These are phyloP conservation scores for Solanum tarapatanum DNA, from an alignment of 257 asterid species.

Conservation along the genomic window DNA sequence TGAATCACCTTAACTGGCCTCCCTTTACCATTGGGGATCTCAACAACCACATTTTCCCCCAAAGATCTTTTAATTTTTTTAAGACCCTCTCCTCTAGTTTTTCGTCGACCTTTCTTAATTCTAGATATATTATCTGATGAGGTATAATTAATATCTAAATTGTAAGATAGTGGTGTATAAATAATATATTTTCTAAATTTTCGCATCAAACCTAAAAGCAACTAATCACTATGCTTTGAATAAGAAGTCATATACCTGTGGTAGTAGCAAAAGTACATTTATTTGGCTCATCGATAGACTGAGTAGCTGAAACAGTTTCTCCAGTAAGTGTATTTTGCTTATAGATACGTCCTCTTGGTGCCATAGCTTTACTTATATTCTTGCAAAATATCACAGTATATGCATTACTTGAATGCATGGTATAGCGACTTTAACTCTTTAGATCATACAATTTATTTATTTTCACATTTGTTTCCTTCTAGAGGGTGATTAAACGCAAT, in stretches of 20 bases:
- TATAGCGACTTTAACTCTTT: no score
- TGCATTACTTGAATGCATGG: no score
- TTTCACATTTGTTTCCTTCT: no score
- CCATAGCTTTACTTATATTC: background rate
- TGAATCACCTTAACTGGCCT: no score
- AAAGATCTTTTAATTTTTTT: no score
- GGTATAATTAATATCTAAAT: no score
- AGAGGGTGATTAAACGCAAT: no score
- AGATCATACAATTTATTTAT: no score
- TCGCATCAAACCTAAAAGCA: background rate
- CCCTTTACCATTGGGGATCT: no score
- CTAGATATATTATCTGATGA: background rate
- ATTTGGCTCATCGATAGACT: background rate
- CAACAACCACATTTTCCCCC: no score
- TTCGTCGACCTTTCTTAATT: background rate
- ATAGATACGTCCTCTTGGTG: background rate
- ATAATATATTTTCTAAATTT: no score
- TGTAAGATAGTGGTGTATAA: background rate
- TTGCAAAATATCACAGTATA: background rate
- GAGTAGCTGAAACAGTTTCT: background rate
- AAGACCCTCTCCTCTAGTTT: background rate
- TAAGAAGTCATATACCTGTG: background rate
- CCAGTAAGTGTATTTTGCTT: background rate
- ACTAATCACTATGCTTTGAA: background rate
- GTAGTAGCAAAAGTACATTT: background rate